These are phyloP conservation scores for Stagonosporopsis rhizophila DNA, from an alignment of 2,329 filamentous ascomycete genomes.

Conservation along the genomic window DNA sequence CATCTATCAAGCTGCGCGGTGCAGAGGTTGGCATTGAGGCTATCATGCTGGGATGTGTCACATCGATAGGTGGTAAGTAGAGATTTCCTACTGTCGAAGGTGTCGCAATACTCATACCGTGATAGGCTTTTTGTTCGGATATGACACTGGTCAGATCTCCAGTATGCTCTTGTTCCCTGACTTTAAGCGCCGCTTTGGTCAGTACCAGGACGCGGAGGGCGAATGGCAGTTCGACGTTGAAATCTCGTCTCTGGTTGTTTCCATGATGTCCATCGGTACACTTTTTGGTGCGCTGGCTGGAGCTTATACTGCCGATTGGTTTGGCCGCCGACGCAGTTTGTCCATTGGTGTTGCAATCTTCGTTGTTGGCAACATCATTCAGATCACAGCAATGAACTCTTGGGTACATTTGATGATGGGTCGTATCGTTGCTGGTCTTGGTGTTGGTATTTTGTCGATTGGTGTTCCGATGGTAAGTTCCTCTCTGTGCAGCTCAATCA, in stretches of 20 bases:
- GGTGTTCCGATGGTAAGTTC: slow-evolving; percentile 62
- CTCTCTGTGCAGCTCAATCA: background rate
- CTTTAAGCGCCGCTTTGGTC: slow-evolving; percentile 65
- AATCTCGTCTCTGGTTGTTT: slow-evolving; percentile 53
- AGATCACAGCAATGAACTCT: slow-evolving; percentile 50
- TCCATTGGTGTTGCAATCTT: slow-evolving; percentile 56
- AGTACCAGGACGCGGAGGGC: slow-evolving; percentile 50
- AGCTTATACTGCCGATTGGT: slow-evolving; percentile 61
- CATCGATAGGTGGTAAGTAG: slow-evolving; percentile 61
- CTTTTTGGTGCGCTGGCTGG: slow-evolving; percentile 52
- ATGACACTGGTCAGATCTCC: slow-evolving; percentile 58
- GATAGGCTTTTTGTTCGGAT: slow-evolving; percentile 64
- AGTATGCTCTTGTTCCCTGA: slow-evolving; percentile 55
- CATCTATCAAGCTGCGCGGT: slow-evolving; percentile 40
- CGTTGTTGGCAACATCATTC: slow-evolving; percentile 53
- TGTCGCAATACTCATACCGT: background rate
- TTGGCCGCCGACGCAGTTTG: slow-evolving; percentile 57
- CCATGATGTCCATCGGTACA: slow-evolving; percentile 50
- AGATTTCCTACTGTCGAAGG: background rate
- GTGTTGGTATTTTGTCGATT: slow-evolving; percentile 57
- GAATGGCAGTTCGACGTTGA: slow-evolving; percentile 50
- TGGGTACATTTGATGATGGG: slow-evolving; percentile 60
- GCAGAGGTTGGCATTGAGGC: slow-evolving; percentile 46
- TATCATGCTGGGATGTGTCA: slow-evolving; percentile 62
- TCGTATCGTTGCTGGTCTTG: slow-evolving; percentile 52